These are phyloP conservation scores for Leccinum aurantiacum DNA, from an alignment of 768 basidiomycete genomes.

Conservation along the genomic window DNA sequence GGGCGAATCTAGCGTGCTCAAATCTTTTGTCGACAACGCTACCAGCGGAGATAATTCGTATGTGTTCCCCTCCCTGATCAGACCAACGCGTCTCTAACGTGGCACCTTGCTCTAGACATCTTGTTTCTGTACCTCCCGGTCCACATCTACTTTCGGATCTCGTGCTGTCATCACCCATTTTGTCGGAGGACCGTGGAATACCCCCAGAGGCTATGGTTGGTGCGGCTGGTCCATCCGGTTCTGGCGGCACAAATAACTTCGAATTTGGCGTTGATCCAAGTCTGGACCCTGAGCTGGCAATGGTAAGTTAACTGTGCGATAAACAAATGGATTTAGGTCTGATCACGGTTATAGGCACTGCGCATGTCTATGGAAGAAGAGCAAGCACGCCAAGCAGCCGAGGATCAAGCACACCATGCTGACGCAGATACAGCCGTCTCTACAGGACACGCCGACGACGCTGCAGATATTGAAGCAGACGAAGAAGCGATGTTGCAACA, in stretches of 20 bases:
- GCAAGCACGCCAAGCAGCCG: constrained; percentile 67
- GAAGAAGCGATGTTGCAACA: constrained; percentile 76
- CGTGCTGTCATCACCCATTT: constrained; percentile 76
- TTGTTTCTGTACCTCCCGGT: constrained; percentile 77
- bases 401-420: constrained; percentile 37
- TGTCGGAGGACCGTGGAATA: constrained; percentile 78
- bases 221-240: constrained; percentile 47
- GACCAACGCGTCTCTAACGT: constrained; percentile 1
- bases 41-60: constrained; percentile 86
- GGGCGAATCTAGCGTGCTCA: constrained; percentile 64
- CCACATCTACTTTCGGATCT: constrained; percentile 80
- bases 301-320: constrained; percentile 53
- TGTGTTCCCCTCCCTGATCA: constrained; percentile 29
- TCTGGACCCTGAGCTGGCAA: constrained; percentile 94
- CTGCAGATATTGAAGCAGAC: constrained; percentile 60
- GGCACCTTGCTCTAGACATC: constrained; percentile 53
- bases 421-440: constrained; percentile 24
- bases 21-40: constrained; percentile 80
- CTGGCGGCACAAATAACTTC: constrained; percentile 55
- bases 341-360: constrained; percentile 60
- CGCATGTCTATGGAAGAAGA: constrained; percentile 98
- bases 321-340: neutral
- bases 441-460: constrained; percentile 24
- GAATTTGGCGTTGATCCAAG: constrained; percentile 95
- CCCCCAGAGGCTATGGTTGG: constrained; percentile 58